phyloP scores from a whole-genome alignment of 768 basidiomycete genomes.

The Mycena olivaceomarginata region DNA sequence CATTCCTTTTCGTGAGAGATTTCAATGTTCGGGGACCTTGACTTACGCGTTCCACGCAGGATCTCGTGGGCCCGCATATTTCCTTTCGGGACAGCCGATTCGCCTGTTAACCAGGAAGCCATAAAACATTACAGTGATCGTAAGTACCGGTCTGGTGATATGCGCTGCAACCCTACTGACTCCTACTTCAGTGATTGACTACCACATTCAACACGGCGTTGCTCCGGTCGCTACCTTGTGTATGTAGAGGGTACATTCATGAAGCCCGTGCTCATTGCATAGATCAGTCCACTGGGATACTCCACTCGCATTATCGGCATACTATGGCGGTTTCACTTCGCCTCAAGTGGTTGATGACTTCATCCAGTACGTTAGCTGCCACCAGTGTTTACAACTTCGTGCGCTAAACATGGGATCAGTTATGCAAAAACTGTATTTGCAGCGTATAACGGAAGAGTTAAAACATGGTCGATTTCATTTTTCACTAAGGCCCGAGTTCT shows the following conservation, averaged over 20 bases:
- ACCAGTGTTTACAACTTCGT: background rate
- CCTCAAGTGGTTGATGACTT: slow-evolving; percentile 68
- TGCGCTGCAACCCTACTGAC: background rate
- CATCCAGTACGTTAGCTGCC: slow-evolving; percentile 57
- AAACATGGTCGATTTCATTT: slow-evolving; percentile 60
- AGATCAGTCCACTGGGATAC: slow-evolving; percentile 69
- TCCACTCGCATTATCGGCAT: slow-evolving; percentile 66
- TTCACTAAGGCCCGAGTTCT: background rate
- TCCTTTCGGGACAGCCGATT: slow-evolving; percentile 69
- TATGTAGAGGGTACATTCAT: slow-evolving; percentile 46
- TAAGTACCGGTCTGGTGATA: slow-evolving; percentile 42
- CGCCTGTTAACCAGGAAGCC: slow-evolving; percentile 69
- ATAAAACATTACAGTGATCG: slow-evolving; percentile 67
- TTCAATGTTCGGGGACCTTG: background rate
- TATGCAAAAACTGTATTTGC: slow-evolving; percentile 71
- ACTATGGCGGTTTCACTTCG: slow-evolving; percentile 71
- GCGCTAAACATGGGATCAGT: slow-evolving; percentile 44
- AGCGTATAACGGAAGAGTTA: slow-evolving; percentile 68
- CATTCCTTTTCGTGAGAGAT: slow-evolving; percentile 69
- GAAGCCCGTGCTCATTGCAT: background rate
- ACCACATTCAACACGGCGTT: slow-evolving; percentile 62
- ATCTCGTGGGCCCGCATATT: slow-evolving; percentile 73
- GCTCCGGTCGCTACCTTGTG: slow-evolving; percentile 71
- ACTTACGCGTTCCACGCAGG: slow-evolving; percentile 47
- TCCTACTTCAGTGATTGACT: slow-evolving; percentile 62